These are phyloP conservation scores for Hyphopichia homilentoma DNA, from an alignment of 805 yeast species.

Conservation along the genomic window DNA sequence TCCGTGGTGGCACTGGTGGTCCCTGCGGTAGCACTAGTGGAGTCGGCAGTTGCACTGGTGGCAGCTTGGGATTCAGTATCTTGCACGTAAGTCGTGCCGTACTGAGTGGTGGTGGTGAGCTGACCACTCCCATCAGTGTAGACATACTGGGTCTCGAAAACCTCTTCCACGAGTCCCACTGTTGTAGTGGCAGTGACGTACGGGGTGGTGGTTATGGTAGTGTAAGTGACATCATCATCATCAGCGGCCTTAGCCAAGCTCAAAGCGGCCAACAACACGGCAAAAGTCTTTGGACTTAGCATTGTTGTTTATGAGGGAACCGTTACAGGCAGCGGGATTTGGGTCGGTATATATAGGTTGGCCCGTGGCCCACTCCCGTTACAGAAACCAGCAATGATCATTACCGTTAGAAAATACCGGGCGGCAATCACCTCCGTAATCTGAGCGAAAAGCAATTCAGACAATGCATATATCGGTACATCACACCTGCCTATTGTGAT, in stretches of 20 bases:
- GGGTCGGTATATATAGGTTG: conserved; percentile 3
- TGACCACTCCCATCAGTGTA: conserved; percentile 26
- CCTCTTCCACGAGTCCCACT: conserved; percentile 19
- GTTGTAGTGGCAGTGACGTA: conserved; percentile 30
- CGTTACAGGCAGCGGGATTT: conserved; percentile 1
- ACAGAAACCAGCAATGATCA: no score
- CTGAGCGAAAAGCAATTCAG: no score
- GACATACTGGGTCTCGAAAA: conserved; percentile 26
- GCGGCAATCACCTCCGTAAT: no score
- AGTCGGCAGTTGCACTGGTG: conserved; percentile 2
- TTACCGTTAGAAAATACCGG: no score
- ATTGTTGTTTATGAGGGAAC: no score
- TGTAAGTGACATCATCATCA: conserved; percentile 15
- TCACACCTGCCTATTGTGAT: no score
- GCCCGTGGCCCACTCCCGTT: no score
- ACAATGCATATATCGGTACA: no score
- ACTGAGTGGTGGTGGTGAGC: conserved; percentile 24
- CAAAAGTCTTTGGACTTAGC: background rate
- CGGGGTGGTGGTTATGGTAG: conserved; percentile 23
- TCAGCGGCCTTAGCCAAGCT: conserved; percentile 8
- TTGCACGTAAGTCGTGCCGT: conserved; percentile 11
- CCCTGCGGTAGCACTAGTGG: conserved; percentile 2
- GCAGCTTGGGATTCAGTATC: conserved; percentile 5
- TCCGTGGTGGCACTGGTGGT: background rate
- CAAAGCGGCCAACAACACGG: background rate